Evolutionary conservation across 345 rosid species (phyloP).

Genomic region (Lepidium aucheri): DNA sequence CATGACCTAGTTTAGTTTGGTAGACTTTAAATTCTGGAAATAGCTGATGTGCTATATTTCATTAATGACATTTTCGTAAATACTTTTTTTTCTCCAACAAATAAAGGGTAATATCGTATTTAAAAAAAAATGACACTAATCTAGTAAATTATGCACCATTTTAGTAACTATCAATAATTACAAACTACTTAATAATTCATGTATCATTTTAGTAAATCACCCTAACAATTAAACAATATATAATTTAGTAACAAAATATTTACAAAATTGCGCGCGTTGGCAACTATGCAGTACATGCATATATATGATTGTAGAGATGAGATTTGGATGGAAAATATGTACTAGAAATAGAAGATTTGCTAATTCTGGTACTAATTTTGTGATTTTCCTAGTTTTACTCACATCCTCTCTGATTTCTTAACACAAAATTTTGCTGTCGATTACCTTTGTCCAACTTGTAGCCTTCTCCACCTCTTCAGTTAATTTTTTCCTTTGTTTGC

Average conservation of each 20-base stretch:
- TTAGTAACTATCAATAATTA: no score
- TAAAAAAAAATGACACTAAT: no score
- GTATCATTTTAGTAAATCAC: no score
- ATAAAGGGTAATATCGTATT: no score
- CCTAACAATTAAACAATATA: no score
- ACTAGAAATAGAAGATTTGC: slow-evolving; percentile 17
- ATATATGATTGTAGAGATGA: slow-evolving; percentile 9
- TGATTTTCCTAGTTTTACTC: slow-evolving; percentile 24
- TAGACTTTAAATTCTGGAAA: no score
- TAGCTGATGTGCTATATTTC: no score
- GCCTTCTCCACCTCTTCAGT: slow-evolving; percentile 2
- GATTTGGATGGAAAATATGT: slow-evolving; percentile 12
- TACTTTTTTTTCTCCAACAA: no score
- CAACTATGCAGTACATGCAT: neutral
- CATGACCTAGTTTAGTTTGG: no score
- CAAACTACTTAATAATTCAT: no score
- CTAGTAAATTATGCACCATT: no score
- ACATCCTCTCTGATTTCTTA: slow-evolving; percentile 17
- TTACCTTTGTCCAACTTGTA: slow-evolving; percentile 23
- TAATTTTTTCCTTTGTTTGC: slow-evolving; percentile 8
- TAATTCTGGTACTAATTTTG: slow-evolving; percentile 2
- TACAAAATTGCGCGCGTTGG: neutral
- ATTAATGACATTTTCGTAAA: no score
- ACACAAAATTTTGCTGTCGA: slow-evolving; percentile 27
- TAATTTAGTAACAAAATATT: neutral